These are phyloP conservation scores for Phytophthora lateralis DNA, from an alignment of 352 stramenopile genomes.

Conservation along the genomic window DNA sequence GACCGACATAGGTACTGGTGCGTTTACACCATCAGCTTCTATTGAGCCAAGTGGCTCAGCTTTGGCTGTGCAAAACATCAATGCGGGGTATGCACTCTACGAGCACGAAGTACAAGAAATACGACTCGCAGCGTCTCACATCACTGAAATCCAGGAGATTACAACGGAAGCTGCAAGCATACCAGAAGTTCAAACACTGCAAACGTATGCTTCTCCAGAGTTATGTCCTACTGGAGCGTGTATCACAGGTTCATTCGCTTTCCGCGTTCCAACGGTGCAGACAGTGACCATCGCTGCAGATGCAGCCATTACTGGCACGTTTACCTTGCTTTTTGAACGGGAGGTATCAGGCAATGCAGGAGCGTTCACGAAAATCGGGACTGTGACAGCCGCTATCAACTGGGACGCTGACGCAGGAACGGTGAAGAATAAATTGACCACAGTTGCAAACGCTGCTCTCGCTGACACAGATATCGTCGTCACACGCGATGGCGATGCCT, in stretches of 20 bases:
- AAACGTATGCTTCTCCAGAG: slow-evolving; percentile 50
- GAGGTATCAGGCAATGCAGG: slow-evolving; percentile 35
- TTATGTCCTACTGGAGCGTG: slow-evolving; percentile 56
- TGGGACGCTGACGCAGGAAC: slow-evolving; percentile 48
- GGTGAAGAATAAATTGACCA: slow-evolving; percentile 38
- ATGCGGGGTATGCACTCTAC: slow-evolving; percentile 61
- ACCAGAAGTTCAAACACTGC: slow-evolving; percentile 75
- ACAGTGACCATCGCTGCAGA: slow-evolving; percentile 62
- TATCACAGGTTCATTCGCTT: slow-evolving; percentile 59
- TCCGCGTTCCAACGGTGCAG: slow-evolving; percentile 76
- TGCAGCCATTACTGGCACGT: slow-evolving; percentile 64
- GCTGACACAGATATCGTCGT: slow-evolving; percentile 61
- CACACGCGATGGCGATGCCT: slow-evolving; percentile 73
- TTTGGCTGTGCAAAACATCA: slow-evolving; percentile 55
- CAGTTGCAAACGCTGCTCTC: slow-evolving; percentile 38
- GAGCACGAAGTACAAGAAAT: slow-evolving; percentile 73
- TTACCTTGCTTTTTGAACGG: slow-evolving; percentile 51
- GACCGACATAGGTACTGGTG: slow-evolving; percentile 60
- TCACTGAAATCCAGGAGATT: slow-evolving; percentile 75
- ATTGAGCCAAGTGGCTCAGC: slow-evolving; percentile 59
- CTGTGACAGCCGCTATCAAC: slow-evolving; percentile 31
- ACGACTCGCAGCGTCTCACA: slow-evolving; percentile 62
- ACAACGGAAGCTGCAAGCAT: slow-evolving; percentile 64
- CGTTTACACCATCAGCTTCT: slow-evolving; percentile 41
- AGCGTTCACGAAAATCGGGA: slow-evolving; percentile 34